phyloP scores from a whole-genome alignment of 176 grass and related monocot genomes.

The Elaeis guineensis region DNA sequence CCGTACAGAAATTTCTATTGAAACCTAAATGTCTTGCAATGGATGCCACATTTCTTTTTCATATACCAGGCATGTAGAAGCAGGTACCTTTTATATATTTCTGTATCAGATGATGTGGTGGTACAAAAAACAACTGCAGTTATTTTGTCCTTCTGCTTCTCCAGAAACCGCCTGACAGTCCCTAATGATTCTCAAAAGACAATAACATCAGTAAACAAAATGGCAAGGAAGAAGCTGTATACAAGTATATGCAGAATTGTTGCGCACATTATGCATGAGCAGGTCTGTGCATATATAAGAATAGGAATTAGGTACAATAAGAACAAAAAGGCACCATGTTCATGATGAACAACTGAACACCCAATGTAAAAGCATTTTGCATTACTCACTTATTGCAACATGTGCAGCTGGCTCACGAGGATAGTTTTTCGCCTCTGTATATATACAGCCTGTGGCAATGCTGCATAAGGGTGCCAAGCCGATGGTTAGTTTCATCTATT shows the following conservation, averaged over 20 bases:
- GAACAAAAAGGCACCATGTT: neutral
- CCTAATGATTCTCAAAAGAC: constrained; percentile 39
- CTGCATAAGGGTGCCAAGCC: constrained; percentile 35
- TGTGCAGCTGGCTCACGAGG: constrained; percentile 96
- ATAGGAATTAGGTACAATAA: too few relatives aligned
- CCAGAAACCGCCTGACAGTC: constrained; percentile 83
- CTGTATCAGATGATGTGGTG: constrained; percentile 64
- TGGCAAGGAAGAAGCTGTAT: neutral
- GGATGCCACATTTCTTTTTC: too few relatives aligned
- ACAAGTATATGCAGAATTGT: neutral
- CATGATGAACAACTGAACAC: neutral
- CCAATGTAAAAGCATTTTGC: neutral
- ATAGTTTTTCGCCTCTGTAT: constrained; percentile 94
- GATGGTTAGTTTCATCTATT: constrained; percentile 19
- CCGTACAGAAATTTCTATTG: too few relatives aligned
- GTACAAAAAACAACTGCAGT: constrained; percentile 84
- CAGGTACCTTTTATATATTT: constrained; percentile 88
- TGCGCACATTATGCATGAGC: neutral
- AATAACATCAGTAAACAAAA: constrained; percentile 9
- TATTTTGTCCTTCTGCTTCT: constrained; percentile 94
- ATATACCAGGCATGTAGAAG: constrained; percentile 4
- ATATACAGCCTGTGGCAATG: constrained; percentile 94
- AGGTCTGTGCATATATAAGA: too few relatives aligned
- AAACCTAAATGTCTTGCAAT: too few relatives aligned
- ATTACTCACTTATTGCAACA: constrained; percentile 90